Base-by-base conservation (phyloP, 2,329 filamentous ascomycete species). In the Colletotrichum orchidophilum region DNA sequence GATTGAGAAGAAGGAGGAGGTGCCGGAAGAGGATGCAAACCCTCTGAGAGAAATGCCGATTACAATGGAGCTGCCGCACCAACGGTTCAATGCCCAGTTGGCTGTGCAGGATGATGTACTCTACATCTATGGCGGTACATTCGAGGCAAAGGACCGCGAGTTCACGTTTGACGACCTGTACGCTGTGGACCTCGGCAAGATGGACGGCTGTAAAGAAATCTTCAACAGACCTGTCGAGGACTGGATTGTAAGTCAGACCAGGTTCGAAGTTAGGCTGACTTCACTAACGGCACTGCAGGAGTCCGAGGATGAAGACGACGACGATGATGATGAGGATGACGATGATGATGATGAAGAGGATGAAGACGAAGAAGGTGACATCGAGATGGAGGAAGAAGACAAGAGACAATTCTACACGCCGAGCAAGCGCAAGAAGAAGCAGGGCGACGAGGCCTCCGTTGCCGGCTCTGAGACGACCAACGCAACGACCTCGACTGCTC, bases 111-210 rank as follows among this genome's bases (percentile, higher is more conserved):
- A 95, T 74, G 96, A 99, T 79, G 91, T 94, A 9, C 87, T 98
- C 1, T 99, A 96, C 82, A 94, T 98, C 64, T 98, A 97, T 77
- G 95, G 96, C 33, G 96, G 96, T 21, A 99, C 96, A 0, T 98
- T 93, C 77, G 96, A 99, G 79, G 96, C 97, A 79, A 96, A 94
- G 21, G 96, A 99, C 77, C 89, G 94, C 26, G 96, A 99, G 81
- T 97, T 93, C 77, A 98, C 95, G 0, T 97, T 98, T 81, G 95
- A 98, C 76, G 96, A 99, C 77, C 86, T 99, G 81, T 97, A 97
- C 82, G 92, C 94, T 2, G 91, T 98, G 71, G 95, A 99, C 77
- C 86, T 99, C n/a, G 95, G 93, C 71, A 98, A 97, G 81, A 87
- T 99, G 72, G 95, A 98, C 75, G 96, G 96, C 3, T 96, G 96